phyloP scores from a whole-genome alignment of 768 basidiomycete species.

The Paxillus ammoniavirescens region DNA sequence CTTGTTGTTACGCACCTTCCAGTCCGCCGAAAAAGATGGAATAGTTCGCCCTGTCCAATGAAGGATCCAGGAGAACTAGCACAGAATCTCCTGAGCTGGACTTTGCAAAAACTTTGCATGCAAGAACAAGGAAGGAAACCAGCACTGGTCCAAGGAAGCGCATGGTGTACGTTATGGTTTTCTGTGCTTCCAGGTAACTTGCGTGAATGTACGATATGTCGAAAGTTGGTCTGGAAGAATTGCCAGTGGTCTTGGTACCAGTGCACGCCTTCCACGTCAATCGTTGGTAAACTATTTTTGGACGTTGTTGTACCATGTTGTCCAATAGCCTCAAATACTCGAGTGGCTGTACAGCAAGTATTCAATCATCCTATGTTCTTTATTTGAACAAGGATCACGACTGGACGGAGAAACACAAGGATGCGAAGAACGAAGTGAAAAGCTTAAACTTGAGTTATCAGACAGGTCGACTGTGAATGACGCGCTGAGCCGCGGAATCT shows the following conservation, averaged over 20 bases:
- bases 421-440: too few species aligned
- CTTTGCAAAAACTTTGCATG: conserved; percentile 40
- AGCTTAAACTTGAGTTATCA: too few species aligned
- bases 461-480: too few species aligned
- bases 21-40: conserved; percentile 81
- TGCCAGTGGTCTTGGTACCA: too few species aligned
- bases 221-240: not conserved
- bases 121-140: conserved; percentile 28
- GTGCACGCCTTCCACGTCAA: conserved; percentile 19
- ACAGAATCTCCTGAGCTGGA: conserved; percentile 85
- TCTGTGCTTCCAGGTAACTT: not conserved
- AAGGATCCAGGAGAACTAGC: conserved; percentile 80
- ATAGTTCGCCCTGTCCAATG: conserved; percentile 63
- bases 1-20: conserved; percentile 48
- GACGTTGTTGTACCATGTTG: conserved; percentile 23
- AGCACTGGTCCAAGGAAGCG: conserved; percentile 24
- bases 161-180: conserved; percentile 21
- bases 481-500: too few species aligned
- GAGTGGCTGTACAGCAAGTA: not conserved
- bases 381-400: too few species aligned
- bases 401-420: too few species aligned
- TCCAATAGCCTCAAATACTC: conserved; percentile 8
- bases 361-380: too few species aligned
- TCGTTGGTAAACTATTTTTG: conserved; percentile 7
- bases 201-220: not conserved